phyloP scores from a whole-genome alignment of 371 early-diverging fungal species.

The Funneliformis caledonium region DNA sequence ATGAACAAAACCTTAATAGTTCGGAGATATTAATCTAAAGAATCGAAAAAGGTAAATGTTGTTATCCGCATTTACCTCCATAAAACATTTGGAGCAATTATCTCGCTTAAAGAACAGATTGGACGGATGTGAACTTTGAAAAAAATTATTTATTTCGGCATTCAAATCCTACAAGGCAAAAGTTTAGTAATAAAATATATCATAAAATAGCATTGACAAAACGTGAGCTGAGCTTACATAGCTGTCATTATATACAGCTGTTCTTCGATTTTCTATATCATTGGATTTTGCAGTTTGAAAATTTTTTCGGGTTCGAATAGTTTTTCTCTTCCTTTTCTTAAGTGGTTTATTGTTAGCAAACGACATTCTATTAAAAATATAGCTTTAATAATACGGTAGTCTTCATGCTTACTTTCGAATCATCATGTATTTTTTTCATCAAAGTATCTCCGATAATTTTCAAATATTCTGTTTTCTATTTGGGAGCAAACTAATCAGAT shows the following conservation, averaged over 20 bases:
- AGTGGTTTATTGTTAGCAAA: constrained; percentile 23
- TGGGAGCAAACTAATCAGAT: too few relatives aligned
- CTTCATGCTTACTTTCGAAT: background rate
- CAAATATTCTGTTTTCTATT: too few relatives aligned
- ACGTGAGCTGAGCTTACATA: constrained; percentile 14
- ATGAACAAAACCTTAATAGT: background rate
- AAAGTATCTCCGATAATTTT: too few relatives aligned
- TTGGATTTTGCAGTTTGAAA: constrained; percentile 16
- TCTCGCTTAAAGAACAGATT: background rate
- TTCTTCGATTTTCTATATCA: constrained; percentile 17
- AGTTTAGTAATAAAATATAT: background rate
- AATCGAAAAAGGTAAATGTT: too few relatives aligned
- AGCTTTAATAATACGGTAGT: background rate
- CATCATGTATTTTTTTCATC: too few relatives aligned
- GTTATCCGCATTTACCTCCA: too few relatives aligned
- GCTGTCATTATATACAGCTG: background rate
- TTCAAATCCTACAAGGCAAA: background rate
- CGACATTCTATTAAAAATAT: background rate
- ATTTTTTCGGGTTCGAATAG: too few relatives aligned
- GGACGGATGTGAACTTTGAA: too few relatives aligned
- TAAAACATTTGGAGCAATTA: background rate
- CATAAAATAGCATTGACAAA: background rate
- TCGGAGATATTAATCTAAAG: too few relatives aligned
- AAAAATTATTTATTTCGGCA: too few relatives aligned
- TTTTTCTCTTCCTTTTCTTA: constrained; percentile 14